Evolutionary conservation across 208 protist species (phyloP), one percentile per base, ranked within the genome.

Genomic region (Phytomonas serpens): DNA sequence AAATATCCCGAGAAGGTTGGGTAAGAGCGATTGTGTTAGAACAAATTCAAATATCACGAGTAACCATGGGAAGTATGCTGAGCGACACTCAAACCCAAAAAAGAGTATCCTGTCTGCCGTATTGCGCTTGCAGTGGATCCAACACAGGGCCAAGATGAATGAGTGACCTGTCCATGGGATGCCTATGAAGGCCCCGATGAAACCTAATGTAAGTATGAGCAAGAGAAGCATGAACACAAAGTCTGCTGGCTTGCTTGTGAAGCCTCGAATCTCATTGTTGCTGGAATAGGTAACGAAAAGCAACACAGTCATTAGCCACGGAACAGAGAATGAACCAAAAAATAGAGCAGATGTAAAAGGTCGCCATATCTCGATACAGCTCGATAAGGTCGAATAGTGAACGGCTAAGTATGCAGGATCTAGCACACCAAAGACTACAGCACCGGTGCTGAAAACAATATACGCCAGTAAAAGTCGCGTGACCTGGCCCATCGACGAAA

Each of bases 51-150:
- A 83, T 23, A 77, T 76, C 61, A 90, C 75, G 37, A 97, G 68
- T 37, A 88, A 78, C 90, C 92, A 97, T 27, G 92, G 92, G 68
- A 97, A 97, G 9, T 86, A 76, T 19, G 73, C 74, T 32, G 92
- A 84, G 38, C 77, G 73, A 70, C 94, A 97, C 14, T 85, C 78
- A 64, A 97, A 97, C 33, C 81, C 81, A 68, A 91, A 95, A 30
- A 97, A 73, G 3, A 74, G 79, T 38, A 94, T 77, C 29, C 71
- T 71, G 51, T 82, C 52, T 62, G 83, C 78, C 0, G 86, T 82
- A 73, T 95, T 81, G 29, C 92, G 87, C 76, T 93, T 93, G 82
- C 89, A 97, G 68, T 90, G 93, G n/a, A 94, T 79, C 90, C 92
- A 97, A 73, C 88, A 93, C 27, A 97, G 79, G 4, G 86, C 71